phyloP scores from a whole-genome alignment of 495 filamentous ascomycete species.

The Aspergillus affinis region DNA sequence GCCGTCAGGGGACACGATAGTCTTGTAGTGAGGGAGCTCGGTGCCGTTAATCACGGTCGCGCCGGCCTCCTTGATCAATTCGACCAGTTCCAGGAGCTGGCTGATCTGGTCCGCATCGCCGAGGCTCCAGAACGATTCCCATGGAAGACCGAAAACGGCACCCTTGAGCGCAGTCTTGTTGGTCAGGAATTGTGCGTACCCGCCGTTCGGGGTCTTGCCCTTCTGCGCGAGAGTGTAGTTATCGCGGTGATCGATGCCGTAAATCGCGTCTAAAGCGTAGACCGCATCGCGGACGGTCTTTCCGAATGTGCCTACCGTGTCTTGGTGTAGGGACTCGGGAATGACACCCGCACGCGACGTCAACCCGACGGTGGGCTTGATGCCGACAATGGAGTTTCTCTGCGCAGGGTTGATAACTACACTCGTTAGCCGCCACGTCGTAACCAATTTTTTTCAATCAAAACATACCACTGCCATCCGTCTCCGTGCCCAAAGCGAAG shows the following conservation, averaged over 20 bases:
- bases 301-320: constrained; percentile 66
- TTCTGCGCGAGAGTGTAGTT: constrained; percentile 59
- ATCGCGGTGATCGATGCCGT: constrained; percentile 57
- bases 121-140: constrained; percentile 65
- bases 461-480: constrained; percentile 61
- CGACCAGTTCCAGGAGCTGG: constrained; percentile 51
- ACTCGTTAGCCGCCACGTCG: constrained; percentile 6
- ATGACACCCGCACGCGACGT: constrained; percentile 63
- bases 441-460: neutral
- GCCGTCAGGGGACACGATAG: constrained; percentile 58
- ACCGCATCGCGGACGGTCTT: constrained; percentile 66
- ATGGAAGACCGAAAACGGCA: constrained; percentile 68
- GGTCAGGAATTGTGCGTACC: constrained; percentile 56
- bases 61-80: constrained; percentile 56
- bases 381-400: constrained; percentile 62
- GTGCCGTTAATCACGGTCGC: constrained; percentile 70
- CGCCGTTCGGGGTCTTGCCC: constrained; percentile 50
- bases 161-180: constrained; percentile 54
- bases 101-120: constrained; percentile 53
- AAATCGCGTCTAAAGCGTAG: constrained; percentile 65
- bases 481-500: constrained; percentile 71
- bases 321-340: constrained; percentile 64
- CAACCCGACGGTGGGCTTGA: constrained; percentile 67
- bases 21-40: constrained; percentile 61
- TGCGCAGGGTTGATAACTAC: constrained; percentile 68